phyloP scores from a whole-genome alignment of 352 stramenopile species.

The Globisporangium viniferum region DNA sequence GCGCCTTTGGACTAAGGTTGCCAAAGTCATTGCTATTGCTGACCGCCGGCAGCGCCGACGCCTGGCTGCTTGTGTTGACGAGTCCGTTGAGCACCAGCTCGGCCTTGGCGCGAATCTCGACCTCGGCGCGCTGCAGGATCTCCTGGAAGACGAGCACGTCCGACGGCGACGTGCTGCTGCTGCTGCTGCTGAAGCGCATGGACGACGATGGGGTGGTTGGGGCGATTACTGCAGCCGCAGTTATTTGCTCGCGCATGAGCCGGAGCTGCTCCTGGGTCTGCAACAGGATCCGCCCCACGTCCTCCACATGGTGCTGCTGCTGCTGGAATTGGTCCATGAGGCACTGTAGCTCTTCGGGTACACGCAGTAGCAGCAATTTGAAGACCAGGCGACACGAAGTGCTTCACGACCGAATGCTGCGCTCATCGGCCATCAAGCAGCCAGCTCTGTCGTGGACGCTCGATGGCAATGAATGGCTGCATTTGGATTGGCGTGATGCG shows the following conservation, averaged over 20 bases:
- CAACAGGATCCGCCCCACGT: conserved; percentile 76
- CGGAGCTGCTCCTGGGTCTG: conserved; percentile 81
- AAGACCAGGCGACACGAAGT: not conserved
- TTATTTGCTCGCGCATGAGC: conserved; percentile 70
- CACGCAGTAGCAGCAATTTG: not conserved
- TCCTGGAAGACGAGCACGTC: conserved; percentile 57
- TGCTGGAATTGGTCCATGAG: conserved; percentile 69
- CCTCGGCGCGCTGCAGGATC: conserved; percentile 67
- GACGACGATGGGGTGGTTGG: conserved; percentile 20
- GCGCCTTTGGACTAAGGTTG: conserved; percentile 1
- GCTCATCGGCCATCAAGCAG: not conserved
- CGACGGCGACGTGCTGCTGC: conserved; percentile 17
- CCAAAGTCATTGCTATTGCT: conserved; percentile 9
- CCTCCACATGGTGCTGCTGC: conserved; percentile 78
- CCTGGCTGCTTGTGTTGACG: conserved; percentile 42
- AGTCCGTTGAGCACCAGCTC: conserved; percentile 75
- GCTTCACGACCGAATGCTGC: not conserved
- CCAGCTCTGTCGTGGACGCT: not conserved
- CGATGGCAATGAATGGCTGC: not conserved
- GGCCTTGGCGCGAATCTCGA: conserved; percentile 72
- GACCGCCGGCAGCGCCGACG: conserved; percentile 19
- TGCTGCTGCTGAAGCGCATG: conserved; percentile 15
- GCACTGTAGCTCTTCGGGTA: not conserved
- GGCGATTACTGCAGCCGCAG: conserved; percentile 6
- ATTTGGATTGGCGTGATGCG: not conserved